Base-by-base conservation (phyloP, 768 basidiomycete species). In the Arthromyces matolae region DNA sequence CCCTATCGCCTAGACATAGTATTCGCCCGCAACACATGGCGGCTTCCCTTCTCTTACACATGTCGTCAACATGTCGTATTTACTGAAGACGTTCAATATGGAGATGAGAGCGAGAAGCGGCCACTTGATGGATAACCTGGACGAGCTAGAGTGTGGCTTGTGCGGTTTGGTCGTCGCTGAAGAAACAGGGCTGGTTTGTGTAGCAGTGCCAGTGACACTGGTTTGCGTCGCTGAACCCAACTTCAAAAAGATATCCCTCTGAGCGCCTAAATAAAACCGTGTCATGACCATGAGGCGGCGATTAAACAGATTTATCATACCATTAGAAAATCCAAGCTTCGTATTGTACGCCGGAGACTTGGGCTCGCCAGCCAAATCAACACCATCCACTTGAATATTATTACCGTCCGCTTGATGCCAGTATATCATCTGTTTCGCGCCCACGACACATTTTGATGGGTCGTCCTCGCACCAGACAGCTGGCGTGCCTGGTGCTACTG, bases 381-480 rank as follows among this genome's bases (percentile, higher is more conserved):
- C 55, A 0, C 77, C 78, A 8, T 54, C 56, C 1, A 78, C 73
- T 18, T 61, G 48, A 49, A 79, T 72, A 50, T 79, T 80, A 56
- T 78, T 71, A 2, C 77, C 71, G 6, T 70, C 67, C 0, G 49
- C 40, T 54, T 79, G 77, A 51, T 80, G 68, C 77, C 77, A 80
- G 59, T 70, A 73, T 24, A 80, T 55, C 71, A 79, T 71, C 65
- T 80, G 78, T 51, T 78, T 79, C 5, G 78, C 63, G 38, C 78
- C 78, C 42, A 68, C 61, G 12, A 64, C 61, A 47, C 79, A 80
- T 10, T 51, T 61, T 5, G 54, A 56, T 8, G 62, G 61, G 46
- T 79, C 64, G 42, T 70, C 70, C 55, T 80, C 71, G 53, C 79
- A 80, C 78, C 78, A 80, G 3, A 72, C 68, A 1, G 74, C 66